These are phyloP conservation scores for Phalaenopsis equestris DNA, from an alignment of 106 monocot genomes.

Conservation along the genomic window DNA sequence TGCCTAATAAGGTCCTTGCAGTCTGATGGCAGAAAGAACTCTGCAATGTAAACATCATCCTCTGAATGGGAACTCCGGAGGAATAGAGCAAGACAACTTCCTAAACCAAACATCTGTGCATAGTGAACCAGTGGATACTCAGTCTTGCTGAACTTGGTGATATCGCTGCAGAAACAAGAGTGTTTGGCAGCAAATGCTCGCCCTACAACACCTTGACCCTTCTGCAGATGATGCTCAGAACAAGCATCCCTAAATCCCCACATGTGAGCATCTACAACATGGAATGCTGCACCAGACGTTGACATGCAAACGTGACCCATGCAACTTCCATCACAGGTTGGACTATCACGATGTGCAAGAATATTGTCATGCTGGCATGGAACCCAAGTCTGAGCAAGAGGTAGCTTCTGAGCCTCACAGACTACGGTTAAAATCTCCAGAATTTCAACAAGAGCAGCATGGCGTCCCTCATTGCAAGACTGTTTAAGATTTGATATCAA, in stretches of 20 bases:
- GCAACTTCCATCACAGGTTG: slow-evolving; percentile 62
- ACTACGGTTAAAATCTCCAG: slow-evolving; percentile 50
- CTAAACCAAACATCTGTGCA: slow-evolving; percentile 65
- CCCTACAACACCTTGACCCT: slow-evolving; percentile 80
- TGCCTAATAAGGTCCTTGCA: slow-evolving; percentile 35
- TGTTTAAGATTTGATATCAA: slow-evolving; percentile 18
- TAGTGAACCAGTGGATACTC: slow-evolving; percentile 93
- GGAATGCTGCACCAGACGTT: slow-evolving; percentile 67
- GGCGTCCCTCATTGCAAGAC: slow-evolving; percentile 57
- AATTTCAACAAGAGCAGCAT: slow-evolving; percentile 72
- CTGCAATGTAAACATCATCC: slow-evolving; percentile 58
- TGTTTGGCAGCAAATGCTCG: slow-evolving; percentile 36
- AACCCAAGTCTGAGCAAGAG: slow-evolving; percentile 90
- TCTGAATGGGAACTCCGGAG: slow-evolving; percentile 51
- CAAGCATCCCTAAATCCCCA: slow-evolving; percentile 93
- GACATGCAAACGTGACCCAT: slow-evolving; percentile 73
- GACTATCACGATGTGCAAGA: slow-evolving; percentile 52
- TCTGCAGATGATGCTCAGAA: slow-evolving; percentile 73
- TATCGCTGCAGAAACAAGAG: slow-evolving; percentile 54
- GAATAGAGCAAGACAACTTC: slow-evolving; percentile 56
- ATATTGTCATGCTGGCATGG: slow-evolving; percentile 52
- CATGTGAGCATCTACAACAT: slow-evolving; percentile 57
- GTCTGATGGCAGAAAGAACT: slow-evolving; percentile 77
- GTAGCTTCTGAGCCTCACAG: slow-evolving; percentile 65
- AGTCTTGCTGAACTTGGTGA: slow-evolving; percentile 59